A percentile compares a stretch with the other conserved stretches of the same genome.
Evolutionary conservation across 352 stramenopile genomes (phyloP).

Genomic region (Saprolegnia parasitica): DNA sequence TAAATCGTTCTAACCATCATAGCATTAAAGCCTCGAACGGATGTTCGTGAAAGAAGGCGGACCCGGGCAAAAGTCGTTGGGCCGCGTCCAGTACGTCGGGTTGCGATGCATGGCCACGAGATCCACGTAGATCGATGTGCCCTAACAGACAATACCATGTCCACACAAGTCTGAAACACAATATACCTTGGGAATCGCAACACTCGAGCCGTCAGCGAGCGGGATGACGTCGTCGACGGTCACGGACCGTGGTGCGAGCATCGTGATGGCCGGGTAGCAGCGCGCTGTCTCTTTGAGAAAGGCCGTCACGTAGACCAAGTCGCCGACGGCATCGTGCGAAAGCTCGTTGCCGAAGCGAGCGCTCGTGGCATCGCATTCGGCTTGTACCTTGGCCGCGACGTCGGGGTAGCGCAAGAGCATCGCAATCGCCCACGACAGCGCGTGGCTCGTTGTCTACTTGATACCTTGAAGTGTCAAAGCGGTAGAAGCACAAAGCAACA

Average conservation of each 20-base stretch:
- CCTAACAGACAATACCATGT: slow-evolving; percentile 31
- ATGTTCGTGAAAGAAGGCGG: too few species aligned
- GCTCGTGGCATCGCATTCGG: not conserved
- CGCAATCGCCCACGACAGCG: not conserved
- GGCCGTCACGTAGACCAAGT: not conserved
- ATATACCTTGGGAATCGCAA: slow-evolving; percentile 26
- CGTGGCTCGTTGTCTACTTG: not conserved
- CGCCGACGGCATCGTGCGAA: not conserved
- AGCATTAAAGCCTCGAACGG: too few species aligned
- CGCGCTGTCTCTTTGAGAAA: not conserved
- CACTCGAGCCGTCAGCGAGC: not conserved
- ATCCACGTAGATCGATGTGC: slow-evolving; percentile 36
- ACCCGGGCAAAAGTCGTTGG: slow-evolving; percentile 37
- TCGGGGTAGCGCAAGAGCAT: not conserved
- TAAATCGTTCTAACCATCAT: slow-evolving; percentile 41
- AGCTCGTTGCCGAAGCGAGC: not conserved
- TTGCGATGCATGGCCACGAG: slow-evolving; percentile 38
- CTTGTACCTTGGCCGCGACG: not conserved
- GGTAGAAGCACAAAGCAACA: too few species aligned
- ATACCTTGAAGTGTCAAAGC: too few species aligned
- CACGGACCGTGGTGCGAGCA: not conserved
- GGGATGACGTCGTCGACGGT: not conserved
- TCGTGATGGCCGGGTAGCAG: not conserved
- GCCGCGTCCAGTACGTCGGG: slow-evolving; percentile 41
- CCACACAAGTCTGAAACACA: slow-evolving; percentile 6